Percentiles rank a stretch among this genome's conserved stretches.
These are phyloP conservation scores for Neurospora terricola DNA, from an alignment of 495 filamentous ascomycete genomes.

Conservation along the genomic window DNA sequence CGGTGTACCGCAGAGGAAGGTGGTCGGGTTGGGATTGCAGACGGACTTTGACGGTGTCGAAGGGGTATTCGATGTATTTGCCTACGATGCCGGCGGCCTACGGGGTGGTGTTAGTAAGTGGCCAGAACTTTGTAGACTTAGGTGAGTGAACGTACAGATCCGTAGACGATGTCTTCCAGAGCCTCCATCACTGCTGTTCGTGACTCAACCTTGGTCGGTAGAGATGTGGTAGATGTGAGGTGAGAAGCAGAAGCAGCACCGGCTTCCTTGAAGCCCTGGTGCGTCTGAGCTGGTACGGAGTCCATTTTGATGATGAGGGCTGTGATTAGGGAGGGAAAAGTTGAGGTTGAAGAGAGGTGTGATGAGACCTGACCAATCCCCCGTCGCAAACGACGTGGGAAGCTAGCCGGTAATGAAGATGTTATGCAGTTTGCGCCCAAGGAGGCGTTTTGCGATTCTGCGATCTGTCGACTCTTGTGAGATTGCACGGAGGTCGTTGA, in stretches of 20 bases:
- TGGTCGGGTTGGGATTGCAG: constrained; percentile 76
- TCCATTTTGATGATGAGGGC: constrained; percentile 1
- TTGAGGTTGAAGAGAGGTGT: neutral
- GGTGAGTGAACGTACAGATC: constrained; percentile 53
- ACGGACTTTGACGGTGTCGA: constrained; percentile 91
- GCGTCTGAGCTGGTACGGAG: constrained; percentile 5
- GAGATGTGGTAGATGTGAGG: constrained; percentile 5
- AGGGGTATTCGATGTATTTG: constrained; percentile 95
- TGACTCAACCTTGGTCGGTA: constrained; percentile 6
- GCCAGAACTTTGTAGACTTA: neutral
- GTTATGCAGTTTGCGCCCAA: neutral
- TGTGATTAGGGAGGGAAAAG: neutral
- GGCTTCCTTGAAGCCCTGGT: constrained; percentile 1
- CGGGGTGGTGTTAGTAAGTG: constrained; percentile 8
- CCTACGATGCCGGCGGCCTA: constrained; percentile 80
- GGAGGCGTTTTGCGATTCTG: neutral
- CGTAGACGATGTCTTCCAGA: constrained; percentile 71
- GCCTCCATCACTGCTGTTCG: constrained; percentile 51
- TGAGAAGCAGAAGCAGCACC: neutral
- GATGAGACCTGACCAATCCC: constrained; percentile 2
- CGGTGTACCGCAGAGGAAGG: constrained; percentile 70
- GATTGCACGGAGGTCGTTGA: neutral
- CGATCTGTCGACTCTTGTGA: neutral
- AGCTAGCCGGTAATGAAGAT: neutral
- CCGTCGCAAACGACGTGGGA: neutral